Percentiles rank a stretch among this genome's conserved stretches.
These are phyloP conservation scores for Capsella rubella DNA, from an alignment of 441 rosid genomes.

Conservation along the genomic window DNA sequence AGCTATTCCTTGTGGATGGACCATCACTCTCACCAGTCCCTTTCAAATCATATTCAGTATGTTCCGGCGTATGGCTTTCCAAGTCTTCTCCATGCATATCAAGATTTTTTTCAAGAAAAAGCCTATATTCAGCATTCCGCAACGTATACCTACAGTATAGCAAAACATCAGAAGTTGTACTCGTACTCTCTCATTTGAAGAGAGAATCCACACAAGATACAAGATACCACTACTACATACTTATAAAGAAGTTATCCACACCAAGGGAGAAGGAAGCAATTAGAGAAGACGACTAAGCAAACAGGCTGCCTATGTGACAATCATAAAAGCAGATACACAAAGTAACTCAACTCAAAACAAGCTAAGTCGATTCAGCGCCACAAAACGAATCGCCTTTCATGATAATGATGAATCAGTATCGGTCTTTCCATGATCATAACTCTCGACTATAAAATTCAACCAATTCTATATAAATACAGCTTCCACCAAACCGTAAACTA, in stretches of 20 bases:
- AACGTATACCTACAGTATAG: slow-evolving; percentile 70
- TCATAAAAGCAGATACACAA: slow-evolving; percentile 3
- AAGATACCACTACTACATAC: neutral
- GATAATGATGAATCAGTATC: neutral
- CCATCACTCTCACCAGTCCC: slow-evolving; percentile 48
- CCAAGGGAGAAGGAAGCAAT: neutral
- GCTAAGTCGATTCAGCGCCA: neutral
- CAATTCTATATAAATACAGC: neutral
- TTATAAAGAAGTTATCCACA: neutral
- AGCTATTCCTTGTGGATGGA: slow-evolving; percentile 45
- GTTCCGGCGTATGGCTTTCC: slow-evolving; percentile 51
- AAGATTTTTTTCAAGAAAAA: slow-evolving; percentile 84
- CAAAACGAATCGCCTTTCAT: neutral
- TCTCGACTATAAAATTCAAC: neutral
- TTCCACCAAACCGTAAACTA: neutral
- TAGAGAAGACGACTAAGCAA: neutral
- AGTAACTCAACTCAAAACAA: neutral
- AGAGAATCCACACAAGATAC: neutral
- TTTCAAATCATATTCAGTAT: slow-evolving; percentile 49
- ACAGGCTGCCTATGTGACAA: slow-evolving; percentile 7
- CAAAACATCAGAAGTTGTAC: slow-evolving; percentile 27
- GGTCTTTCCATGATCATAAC: neutral
- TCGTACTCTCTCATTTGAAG: neutral
- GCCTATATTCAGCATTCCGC: slow-evolving; percentile 88
- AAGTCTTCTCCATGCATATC: slow-evolving; percentile 54